Evolutionary conservation across 108 stramenopile species (phyloP).

Genomic region (Fragilaria radians): DNA sequence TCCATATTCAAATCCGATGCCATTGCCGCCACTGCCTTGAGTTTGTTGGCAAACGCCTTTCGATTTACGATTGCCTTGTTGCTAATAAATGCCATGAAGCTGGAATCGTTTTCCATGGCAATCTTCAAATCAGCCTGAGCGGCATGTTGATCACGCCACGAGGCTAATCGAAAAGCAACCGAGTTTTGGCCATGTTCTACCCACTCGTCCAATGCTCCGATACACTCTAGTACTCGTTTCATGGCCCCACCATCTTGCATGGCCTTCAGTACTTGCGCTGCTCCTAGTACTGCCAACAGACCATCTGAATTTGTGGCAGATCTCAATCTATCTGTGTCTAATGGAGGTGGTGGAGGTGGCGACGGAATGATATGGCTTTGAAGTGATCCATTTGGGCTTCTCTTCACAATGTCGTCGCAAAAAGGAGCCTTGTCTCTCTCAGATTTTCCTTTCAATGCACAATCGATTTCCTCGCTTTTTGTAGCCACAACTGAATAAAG

Average conservation of each 20-base stretch:
- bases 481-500: constrained; percentile 81
- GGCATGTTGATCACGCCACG: constrained; percentile 83
- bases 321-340: constrained; percentile 82
- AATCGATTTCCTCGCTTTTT: constrained; percentile 21
- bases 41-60: constrained; percentile 67
- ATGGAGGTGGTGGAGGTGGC: constrained; percentile 81
- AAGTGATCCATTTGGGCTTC: background rate
- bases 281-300: constrained; percentile 74
- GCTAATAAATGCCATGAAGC: constrained; percentile 85
- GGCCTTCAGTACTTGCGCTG: constrained; percentile 73
- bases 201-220: constrained; percentile 84
- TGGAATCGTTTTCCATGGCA: constrained; percentile 61
- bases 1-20: constrained; percentile 55
- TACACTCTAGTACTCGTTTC: constrained; percentile 55
- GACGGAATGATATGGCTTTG: background rate
- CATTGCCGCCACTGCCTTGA: constrained; percentile 46
- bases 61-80: constrained; percentile 84
- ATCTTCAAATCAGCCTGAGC: constrained; percentile 86
- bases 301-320: constrained; percentile 87
- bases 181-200: constrained; percentile 76
- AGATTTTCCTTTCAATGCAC: constrained; percentile 3
- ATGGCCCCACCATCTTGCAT: constrained; percentile 82
- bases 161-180: constrained; percentile 84
- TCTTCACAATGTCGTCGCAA: background rate
- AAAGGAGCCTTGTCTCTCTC: background rate